A percentile compares a stretch with the other conserved stretches of the same genome.
Conservation (phyloP, 1,284 basidiomycete genomes). For the Puccinia coronata region DNA sequence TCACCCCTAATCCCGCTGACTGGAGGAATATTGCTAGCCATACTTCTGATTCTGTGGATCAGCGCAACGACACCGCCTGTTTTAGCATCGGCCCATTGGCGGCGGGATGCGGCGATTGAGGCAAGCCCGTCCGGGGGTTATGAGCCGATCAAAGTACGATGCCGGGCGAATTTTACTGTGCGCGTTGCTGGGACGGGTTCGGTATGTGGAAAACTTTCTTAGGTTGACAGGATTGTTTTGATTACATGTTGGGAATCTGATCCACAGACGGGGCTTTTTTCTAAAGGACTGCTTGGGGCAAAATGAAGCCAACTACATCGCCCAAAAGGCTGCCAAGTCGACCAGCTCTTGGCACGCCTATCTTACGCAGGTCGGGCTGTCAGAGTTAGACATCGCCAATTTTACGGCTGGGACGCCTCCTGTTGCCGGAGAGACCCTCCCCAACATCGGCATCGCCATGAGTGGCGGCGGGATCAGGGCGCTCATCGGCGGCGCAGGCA, state of each 20-base stretch:
- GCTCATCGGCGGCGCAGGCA: conserved; percentile 22
- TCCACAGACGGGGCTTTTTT: too few relatives aligned
- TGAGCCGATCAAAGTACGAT: conserved; percentile 25
- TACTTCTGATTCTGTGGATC: neutral
- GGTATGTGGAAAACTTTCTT: too few relatives aligned
- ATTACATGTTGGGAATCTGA: too few relatives aligned
- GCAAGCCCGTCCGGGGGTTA: conserved; percentile 22
- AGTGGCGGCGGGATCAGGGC: conserved; percentile 39
- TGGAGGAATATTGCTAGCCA: neutral
- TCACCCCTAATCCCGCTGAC: neutral
- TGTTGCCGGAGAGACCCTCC: conserved; percentile 17
- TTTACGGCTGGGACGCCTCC: neutral
- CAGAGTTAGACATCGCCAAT: conserved; percentile 16
- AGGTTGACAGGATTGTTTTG: too few relatives aligned
- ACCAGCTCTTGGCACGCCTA: conserved; percentile 12
- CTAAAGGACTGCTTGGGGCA: conserved; percentile 18
- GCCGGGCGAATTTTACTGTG: conserved; percentile 22
- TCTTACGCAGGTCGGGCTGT: neutral
- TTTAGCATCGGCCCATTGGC: neutral
- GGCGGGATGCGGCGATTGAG: conserved; percentile 17
- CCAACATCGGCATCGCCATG: conserved; percentile 39
- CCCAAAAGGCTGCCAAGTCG: conserved; percentile 35
- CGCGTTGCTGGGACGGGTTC: conserved; percentile 16
- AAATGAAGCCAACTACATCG: conserved; percentile 31
- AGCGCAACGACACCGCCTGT: neutral